These are phyloP conservation scores for Schoenoplectus triqueter DNA, from an alignment of 202 grass and related monocot species.

Conservation along the genomic window DNA sequence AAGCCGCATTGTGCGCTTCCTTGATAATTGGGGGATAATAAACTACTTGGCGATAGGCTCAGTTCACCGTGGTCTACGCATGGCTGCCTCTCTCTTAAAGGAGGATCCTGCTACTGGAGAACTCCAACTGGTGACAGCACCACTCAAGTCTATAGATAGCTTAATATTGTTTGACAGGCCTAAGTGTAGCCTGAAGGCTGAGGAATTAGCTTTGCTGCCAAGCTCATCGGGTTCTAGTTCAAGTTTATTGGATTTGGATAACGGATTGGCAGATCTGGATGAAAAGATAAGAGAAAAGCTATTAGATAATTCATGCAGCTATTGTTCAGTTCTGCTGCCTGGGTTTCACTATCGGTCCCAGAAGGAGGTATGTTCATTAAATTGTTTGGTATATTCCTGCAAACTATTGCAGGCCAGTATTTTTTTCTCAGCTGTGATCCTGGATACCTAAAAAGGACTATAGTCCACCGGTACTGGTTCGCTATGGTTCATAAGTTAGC, in stretches of 20 bases:
- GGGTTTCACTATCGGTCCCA: slow-evolving; percentile 76
- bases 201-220: slow-evolving; percentile 54
- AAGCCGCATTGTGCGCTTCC: slow-evolving; percentile 81
- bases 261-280: slow-evolving; percentile 62
- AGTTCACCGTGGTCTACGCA: slow-evolving; percentile 64
- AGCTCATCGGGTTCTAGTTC: slow-evolving; percentile 44
- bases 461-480: not conserved
- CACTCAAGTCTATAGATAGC: slow-evolving; percentile 91
- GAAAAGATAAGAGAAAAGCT: slow-evolving; percentile 69
- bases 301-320: slow-evolving; percentile 73
- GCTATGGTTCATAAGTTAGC: not conserved
- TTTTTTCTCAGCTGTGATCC: no score
- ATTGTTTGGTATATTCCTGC: not conserved
- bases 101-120: slow-evolving; percentile 65
- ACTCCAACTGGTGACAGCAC: slow-evolving; percentile 66
- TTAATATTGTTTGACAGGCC: slow-evolving; percentile 89
- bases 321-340: slow-evolving; percentile 62
- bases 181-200: slow-evolving; percentile 69
- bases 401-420: not conserved
- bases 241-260: slow-evolving; percentile 48
- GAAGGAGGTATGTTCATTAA: slow-evolving; percentile 65
- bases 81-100: slow-evolving; percentile 70
- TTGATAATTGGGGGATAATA: slow-evolving; percentile 95
- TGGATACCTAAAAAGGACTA: no score
- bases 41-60: slow-evolving; percentile 77